Percentiles rank a stretch among this genome's conserved stretches.
These are phyloP conservation scores for Gigaspora rosea DNA, from an alignment of 192 early-diverging fungal species.

Conservation along the genomic window DNA sequence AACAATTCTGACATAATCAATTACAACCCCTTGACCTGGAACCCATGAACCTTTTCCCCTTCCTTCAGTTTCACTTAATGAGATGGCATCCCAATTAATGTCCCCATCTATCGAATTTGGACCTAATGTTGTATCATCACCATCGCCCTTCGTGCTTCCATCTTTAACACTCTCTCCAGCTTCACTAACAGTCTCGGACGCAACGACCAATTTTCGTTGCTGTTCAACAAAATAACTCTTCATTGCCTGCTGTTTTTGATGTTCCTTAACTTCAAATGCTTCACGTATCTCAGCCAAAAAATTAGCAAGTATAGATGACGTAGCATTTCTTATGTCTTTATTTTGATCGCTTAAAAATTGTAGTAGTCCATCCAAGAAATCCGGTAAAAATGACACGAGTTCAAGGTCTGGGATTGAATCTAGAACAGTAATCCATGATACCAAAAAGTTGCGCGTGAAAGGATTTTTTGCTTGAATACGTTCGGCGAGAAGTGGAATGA, in stretches of 20 bases:
- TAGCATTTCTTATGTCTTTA: constrained; percentile 84
- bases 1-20: constrained; percentile 86
- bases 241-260: constrained; percentile 47
- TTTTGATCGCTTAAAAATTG: constrained; percentile 87
- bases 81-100: constrained; percentile 24
- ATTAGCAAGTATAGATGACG: constrained; percentile 80
- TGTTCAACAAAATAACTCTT: constrained; percentile 32
- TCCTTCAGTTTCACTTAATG: constrained; percentile 42
- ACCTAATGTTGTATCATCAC: constrained; percentile 32
- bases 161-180: constrained; percentile 14
- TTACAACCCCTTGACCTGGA: constrained; percentile 72
- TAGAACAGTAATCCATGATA: constrained; percentile 92
- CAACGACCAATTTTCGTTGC: background rate
- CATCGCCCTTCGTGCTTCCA: constrained; percentile 8
- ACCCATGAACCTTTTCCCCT: constrained; percentile 64
- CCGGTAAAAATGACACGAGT: constrained; percentile 86
- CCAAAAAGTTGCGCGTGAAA: constrained; percentile 86
- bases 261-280: constrained; percentile 63
- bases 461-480: constrained; percentile 92
- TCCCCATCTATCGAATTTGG: constrained; percentile 5
- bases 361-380: constrained; percentile 92
- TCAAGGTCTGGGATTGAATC: constrained; percentile 95
- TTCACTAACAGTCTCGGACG: constrained; percentile 13
- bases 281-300: constrained; percentile 89
- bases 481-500: constrained; percentile 92